Percentiles rank a stretch among this genome's conserved stretches.
Conservation (phyloP, 2,329 filamentous ascomycete species). For the Cytospora schulzeri region DNA sequence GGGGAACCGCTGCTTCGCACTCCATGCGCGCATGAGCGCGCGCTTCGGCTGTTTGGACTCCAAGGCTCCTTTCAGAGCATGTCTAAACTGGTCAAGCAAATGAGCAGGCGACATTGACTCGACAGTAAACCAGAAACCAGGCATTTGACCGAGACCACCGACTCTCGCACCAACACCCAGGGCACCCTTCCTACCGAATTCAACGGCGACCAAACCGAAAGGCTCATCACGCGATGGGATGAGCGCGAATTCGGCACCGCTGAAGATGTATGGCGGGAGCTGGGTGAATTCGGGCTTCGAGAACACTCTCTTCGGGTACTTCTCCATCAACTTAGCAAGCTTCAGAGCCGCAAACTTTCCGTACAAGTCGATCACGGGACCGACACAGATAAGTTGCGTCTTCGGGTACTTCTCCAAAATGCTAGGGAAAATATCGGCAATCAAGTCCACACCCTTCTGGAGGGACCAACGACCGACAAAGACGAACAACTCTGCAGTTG, state of each 20-base stretch:
- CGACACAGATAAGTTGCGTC: constrained; percentile 63
- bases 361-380: constrained; percentile 67
- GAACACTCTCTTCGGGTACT: constrained; percentile 66
- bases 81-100: constrained; percentile 64
- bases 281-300: constrained; percentile 69
- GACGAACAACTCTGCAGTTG: constrained; percentile 66
- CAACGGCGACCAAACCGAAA: constrained; percentile 68
- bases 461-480: constrained; percentile 71
- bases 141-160: constrained; percentile 67
- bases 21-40: constrained; percentile 64
- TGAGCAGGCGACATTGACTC: constrained; percentile 65
- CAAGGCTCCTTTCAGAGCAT: constrained; percentile 61
- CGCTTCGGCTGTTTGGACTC: constrained; percentile 56
- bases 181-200: constrained; percentile 68
- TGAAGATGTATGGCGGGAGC: constrained; percentile 67
- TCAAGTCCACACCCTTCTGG: constrained; percentile 70
- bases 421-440: constrained; percentile 65
- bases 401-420: constrained; percentile 61
- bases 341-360: constrained; percentile 68
- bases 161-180: constrained; percentile 66
- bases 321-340: constrained; percentile 62
- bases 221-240: constrained; percentile 71
- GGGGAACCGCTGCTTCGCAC: constrained; percentile 65
- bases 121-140: constrained; percentile 71
- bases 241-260: constrained; percentile 67